Base-by-base conservation (phyloP, 2,329 filamentous ascomycete genomes). In the Aspergillus sp. region DNA sequence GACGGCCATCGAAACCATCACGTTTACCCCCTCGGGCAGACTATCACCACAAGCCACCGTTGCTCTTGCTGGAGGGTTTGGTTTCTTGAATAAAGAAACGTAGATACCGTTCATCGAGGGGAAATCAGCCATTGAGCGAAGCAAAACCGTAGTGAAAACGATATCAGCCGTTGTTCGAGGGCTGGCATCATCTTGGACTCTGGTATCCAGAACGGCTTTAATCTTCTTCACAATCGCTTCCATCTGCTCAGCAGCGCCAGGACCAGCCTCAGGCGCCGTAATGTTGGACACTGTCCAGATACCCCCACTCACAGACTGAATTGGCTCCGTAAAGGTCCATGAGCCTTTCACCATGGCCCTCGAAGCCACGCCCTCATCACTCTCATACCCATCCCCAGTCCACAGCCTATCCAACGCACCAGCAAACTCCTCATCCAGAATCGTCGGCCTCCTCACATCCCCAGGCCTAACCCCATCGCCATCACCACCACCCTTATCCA, bases 41-140 rank as follows among this genome's bases (percentile, higher is more conserved):
- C 80, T 70, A 49, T 85, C 77, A 3, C 91, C 91, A 61, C 89
- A 90, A 0, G 91, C 88, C 49, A 98, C 84, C 5, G 92, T 96
- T 50, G 96, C 89, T 50, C 95, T 80, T 0, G 93, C 86, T 0
- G 95, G 91, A 0, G 95, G 95, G 63, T 93, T 96, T 0, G 93
- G 89, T 49, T 83, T 80, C 19, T 77, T 77, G 74, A 98, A 98
- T 43, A 92, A 82, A 8, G 82, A 79, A 5, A 85, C 86, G 73
- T 98, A 99, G 61, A 89, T 77, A 24, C 79, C 73, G 74, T 98
- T 98, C 65, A 96, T 79, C 15, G 78, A 68, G 0, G 85, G 79
- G 73, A 98, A 99, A 74, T 92, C 86, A 19, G 83, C 73, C 89
- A 98, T 97, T 56, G 82, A 82, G 52, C 89, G 86, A 35, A 99